phyloP scores from a whole-genome alignment of 352 stramenopile genomes.

The Globisporangium canariense region DNA sequence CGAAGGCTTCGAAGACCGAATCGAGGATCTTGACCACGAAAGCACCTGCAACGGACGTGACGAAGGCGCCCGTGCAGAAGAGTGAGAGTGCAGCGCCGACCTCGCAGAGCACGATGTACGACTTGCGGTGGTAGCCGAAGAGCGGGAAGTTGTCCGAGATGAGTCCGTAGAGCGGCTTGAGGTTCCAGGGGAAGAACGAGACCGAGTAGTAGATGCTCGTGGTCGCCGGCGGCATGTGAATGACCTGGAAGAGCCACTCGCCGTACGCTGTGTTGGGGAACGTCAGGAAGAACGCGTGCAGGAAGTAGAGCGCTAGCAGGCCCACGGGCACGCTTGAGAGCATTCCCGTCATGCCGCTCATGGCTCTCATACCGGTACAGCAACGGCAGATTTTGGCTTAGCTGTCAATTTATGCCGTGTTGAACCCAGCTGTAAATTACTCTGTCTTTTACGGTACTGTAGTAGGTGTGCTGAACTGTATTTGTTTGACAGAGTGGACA shows the following conservation, averaged over 20 bases:
- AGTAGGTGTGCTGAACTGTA: background rate
- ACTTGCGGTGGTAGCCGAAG: conserved; percentile 75
- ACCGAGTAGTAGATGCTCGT: conserved; percentile 81
- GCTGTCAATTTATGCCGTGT: conserved; percentile 5
- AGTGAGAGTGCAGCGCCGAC: conserved; percentile 50
- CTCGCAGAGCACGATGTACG: conserved; percentile 78
- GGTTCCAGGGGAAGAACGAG: conserved; percentile 83
- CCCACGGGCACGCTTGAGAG: conserved; percentile 34
- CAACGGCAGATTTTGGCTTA: background rate
- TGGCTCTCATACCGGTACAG: background rate
- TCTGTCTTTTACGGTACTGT: conserved; percentile 5
- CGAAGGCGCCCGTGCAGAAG: conserved; percentile 47
- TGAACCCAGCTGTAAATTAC: conserved; percentile 7
- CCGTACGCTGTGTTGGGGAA: conserved; percentile 80
- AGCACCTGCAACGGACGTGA: conserved; percentile 50
- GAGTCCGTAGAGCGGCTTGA: conserved; percentile 81
- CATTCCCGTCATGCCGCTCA: background rate
- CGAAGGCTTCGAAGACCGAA: conserved; percentile 68
- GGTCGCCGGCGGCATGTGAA: conserved; percentile 74
- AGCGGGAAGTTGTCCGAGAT: conserved; percentile 75
- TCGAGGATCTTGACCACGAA: conserved; percentile 73
- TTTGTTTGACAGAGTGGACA: background rate
- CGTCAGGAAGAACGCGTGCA: conserved; percentile 71
- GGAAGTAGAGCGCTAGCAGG: conserved; percentile 75
- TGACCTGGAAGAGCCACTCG: conserved; percentile 71